Percentiles rank a stretch among this genome's conserved stretches.
Conservation (phyloP, 2,329 filamentous ascomycete genomes). For the Lasiodiplodia gonubiensis region DNA sequence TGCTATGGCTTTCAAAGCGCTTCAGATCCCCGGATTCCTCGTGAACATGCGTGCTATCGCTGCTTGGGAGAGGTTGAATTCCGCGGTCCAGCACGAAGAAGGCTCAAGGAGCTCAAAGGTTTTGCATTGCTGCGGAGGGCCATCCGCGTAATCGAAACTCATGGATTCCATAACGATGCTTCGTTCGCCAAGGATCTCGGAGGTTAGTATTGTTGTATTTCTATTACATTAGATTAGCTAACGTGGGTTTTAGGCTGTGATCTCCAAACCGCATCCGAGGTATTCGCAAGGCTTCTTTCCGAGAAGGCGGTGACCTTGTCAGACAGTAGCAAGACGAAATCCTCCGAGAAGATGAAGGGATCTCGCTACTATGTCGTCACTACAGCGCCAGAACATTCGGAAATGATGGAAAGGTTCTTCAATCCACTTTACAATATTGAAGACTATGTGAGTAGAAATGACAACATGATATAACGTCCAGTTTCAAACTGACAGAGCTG, state of each 20-base stretch:
- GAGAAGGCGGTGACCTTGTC: constrained; percentile 28
- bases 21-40: not conserved
- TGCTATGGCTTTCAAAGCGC: constrained; percentile 53
- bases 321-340: constrained; percentile 26
- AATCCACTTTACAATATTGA: constrained; percentile 31
- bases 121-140: constrained; percentile 34
- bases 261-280: constrained; percentile 31
- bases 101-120: constrained; percentile 30
- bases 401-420: constrained; percentile 34
- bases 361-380: constrained; percentile 22
- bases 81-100: constrained; percentile 30
- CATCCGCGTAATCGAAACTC: constrained; percentile 32
- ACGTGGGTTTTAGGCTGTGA: constrained; percentile 31
- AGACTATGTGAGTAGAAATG: not conserved
- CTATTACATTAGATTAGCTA: not conserved
- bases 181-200: constrained; percentile 15
- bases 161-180: constrained; percentile 28
- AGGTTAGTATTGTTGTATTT: not conserved
- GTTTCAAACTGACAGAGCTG: not conserved
- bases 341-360: constrained; percentile 26
- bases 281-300: constrained; percentile 31
- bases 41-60: constrained; percentile 51
- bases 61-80: constrained; percentile 45
- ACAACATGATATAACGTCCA: not conserved
- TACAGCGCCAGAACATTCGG: not conserved